phyloP scores from a whole-genome alignment of 2,329 filamentous ascomycete species.

The Madurella mycetomatis region DNA sequence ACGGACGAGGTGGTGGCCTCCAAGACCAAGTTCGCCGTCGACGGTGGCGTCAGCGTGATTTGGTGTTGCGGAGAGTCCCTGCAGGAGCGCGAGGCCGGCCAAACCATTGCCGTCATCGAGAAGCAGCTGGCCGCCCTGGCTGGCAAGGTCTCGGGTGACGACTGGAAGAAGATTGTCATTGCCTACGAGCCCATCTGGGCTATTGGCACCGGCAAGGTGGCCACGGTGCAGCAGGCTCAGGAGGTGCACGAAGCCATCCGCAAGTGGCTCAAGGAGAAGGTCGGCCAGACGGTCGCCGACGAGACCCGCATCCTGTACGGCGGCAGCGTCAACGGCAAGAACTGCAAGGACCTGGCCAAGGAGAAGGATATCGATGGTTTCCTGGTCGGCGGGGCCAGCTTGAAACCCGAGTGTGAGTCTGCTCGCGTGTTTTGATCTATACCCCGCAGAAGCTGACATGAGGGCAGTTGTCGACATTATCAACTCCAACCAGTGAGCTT shows the following conservation, averaged over 20 bases:
- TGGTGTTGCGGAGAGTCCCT: conserved; percentile 96
- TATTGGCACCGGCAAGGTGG: conserved; percentile 89
- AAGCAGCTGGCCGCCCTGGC: conserved; percentile 77
- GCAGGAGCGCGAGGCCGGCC: conserved; percentile 80
- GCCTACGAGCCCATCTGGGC: conserved; percentile 99
- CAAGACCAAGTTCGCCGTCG: conserved; percentile 92
- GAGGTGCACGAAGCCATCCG: conserved; percentile 92
- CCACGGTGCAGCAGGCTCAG: conserved; percentile 83
- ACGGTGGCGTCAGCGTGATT: conserved; percentile 84
- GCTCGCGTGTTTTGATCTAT: neutral
- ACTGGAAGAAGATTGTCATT: conserved; percentile 93
- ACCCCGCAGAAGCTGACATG: conserved; percentile 5
- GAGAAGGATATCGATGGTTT: conserved; percentile 96
- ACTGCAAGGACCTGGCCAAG: conserved; percentile 88
- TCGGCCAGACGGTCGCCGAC: conserved; percentile 70
- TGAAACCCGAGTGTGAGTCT: conserved; percentile 88
- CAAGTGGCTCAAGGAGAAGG: conserved; percentile 76
- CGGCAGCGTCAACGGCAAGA: conserved; percentile 96
- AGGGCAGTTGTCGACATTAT: conserved; percentile 53
- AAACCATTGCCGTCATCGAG: conserved; percentile 83
- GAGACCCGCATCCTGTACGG: conserved; percentile 94
- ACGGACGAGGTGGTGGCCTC: conserved; percentile 77
- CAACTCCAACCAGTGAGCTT: conserved; percentile 50
- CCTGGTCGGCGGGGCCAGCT: conserved; percentile 89
- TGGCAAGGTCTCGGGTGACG: conserved; percentile 52